A percentile compares a stretch with the other conserved stretches of the same genome.
Evolutionary conservation across 2,329 filamentous ascomycete genomes (phyloP).

Genomic region (Venturiaceae sp.): DNA sequence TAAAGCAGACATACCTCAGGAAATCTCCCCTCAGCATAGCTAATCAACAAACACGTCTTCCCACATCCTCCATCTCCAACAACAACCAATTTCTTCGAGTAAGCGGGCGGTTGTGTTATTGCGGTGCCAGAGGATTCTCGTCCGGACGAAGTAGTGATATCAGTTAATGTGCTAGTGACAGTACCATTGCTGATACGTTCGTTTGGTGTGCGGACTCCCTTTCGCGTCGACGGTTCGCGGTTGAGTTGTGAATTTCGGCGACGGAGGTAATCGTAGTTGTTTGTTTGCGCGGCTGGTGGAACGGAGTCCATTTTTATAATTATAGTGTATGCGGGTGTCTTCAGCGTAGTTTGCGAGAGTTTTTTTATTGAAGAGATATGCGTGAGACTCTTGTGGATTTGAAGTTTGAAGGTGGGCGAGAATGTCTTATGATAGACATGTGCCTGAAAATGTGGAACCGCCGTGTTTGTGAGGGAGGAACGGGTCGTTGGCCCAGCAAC

Average conservation of each 20-base stretch:
- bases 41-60: slow-evolving; percentile 97
- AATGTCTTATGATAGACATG: no score
- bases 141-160: slow-evolving; percentile 64
- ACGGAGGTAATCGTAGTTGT: slow-evolving; percentile 46
- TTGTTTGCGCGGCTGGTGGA: neutral
- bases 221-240: slow-evolving; percentile 23
- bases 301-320: neutral
- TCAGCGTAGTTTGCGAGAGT: no score
- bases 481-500: no score
- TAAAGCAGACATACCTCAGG: slow-evolving; percentile 61
- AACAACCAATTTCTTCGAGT: slow-evolving; percentile 98
- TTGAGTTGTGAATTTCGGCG: slow-evolving; percentile 40
- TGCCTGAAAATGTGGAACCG: no score
- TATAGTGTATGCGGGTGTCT: neutral
- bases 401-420: no score
- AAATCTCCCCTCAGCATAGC: slow-evolving; percentile 97
- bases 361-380: no score
- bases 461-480: no score
- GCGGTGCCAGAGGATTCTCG: slow-evolving; percentile 55
- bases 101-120: slow-evolving; percentile 81
- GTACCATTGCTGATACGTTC: slow-evolving; percentile 78
- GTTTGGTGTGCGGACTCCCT: slow-evolving; percentile 39
- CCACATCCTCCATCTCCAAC: slow-evolving; percentile 97
- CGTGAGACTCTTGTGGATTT: no score
- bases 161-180: slow-evolving; percentile 55